Base-by-base conservation (phyloP, 176 grass and related monocot genomes). In the Cenchrus americanus region DNA sequence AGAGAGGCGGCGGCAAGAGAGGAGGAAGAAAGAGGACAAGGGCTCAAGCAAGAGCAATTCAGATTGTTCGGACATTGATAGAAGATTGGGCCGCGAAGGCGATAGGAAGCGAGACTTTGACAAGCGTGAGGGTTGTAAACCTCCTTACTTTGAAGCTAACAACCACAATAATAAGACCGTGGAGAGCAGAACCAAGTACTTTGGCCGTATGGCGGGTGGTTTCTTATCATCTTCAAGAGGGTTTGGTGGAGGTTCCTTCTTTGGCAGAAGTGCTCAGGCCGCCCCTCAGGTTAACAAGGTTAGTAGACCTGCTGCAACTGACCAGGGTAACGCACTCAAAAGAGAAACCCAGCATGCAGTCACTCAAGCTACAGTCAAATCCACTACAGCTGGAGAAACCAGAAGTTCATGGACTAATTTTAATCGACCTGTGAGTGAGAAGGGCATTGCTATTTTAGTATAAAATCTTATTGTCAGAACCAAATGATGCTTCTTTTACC, bases 31-130 rank as follows among this genome's bases (percentile, higher is more conserved):
- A 83, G 94, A 89, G 81, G 94, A 98, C 86, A 95, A 88, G 88
- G 84, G 87, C 21, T 95, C 96, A 55, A 95, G 88, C 83, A 95
- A 93, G 74, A 98, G 96, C 73, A 95, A 92, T 82, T 98, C 96
- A 42, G 96, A 98, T 77, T 92, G 85, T 10, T 93, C 95, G 41
- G 94, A 97, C 53, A 66, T 88, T 27, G 93, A 95, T 26, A 92
- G 80, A 84, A 92, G 79, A 64, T 57, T 54, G 21, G 59, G 53
- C 72, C 89, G 90, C 14, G 93, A 92, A 82, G 83, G 82, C 0
- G 90, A 85, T 14, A 90, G 84, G 53, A 94, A 89, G 58, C 58
- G 86, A 10, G 91, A 87, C 4, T 91, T 75, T 1, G 88, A 96
- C 63, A 92, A 42, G 40, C 90, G 76, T 63, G 90, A 92, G n/a